phyloP scores from a whole-genome alignment of 2,329 filamentous ascomycete genomes.

The Hypoxylon rubiginosum region DNA sequence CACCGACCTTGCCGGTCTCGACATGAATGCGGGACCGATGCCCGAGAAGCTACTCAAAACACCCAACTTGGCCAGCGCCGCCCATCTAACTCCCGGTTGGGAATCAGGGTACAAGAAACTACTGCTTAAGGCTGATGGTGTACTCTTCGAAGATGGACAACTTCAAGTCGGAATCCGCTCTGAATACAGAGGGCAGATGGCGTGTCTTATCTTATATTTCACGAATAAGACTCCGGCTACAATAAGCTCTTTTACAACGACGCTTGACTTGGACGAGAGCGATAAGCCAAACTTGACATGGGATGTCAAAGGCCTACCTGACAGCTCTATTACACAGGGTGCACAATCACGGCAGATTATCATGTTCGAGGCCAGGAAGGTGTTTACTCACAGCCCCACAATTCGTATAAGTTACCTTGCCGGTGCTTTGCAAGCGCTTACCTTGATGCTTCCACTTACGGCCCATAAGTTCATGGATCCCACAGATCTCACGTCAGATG shows the following conservation, averaged over 20 bases:
- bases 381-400: conserved; percentile 88
- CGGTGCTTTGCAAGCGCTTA: conserved; percentile 91
- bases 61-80: conserved; percentile 91
- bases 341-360: conserved; percentile 92
- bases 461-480: conserved; percentile 98
- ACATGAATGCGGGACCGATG: conserved; percentile 75
- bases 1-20: conserved; percentile 83
- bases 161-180: conserved; percentile 92
- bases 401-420: conserved; percentile 95
- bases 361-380: conserved; percentile 88
- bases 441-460: conserved; percentile 87
- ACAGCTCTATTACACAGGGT: conserved; percentile 80
- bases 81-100: conserved; percentile 95
- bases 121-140: conserved; percentile 82
- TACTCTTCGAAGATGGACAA: conserved; percentile 95
- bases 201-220: conserved; percentile 95
- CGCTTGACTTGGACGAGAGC: conserved; percentile 81
- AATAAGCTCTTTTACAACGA: conserved; percentile 94
- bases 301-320: conserved; percentile 89
- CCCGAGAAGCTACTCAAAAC: conserved; percentile 71
- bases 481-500: conserved; percentile 85
- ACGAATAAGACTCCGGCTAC: conserved; percentile 90
- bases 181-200: conserved; percentile 95
- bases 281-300: conserved; percentile 79
- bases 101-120: conserved; percentile 89